A percentile compares a stretch with the other conserved stretches of the same genome.
Evolutionary conservation across 768 basidiomycete genomes (phyloP).

Genomic region (Lentinula boryana): DNA sequence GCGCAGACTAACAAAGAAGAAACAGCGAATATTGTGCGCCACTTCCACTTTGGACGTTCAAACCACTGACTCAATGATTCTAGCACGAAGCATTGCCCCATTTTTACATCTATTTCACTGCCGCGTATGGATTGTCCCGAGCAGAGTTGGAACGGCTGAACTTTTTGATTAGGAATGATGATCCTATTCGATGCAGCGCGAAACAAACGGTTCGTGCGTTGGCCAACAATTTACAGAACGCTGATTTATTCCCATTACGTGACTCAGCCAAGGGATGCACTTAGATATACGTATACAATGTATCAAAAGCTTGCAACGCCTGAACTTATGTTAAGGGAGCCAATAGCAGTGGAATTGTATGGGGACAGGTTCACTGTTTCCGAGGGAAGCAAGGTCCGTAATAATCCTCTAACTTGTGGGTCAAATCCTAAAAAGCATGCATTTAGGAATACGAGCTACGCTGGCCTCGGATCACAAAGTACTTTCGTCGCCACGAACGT

Average conservation of each 20-base stretch:
- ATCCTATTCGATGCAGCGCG: constrained; percentile 25
- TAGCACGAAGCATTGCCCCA: constrained; percentile 46
- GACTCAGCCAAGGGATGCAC: constrained; percentile 13
- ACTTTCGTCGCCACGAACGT: constrained; percentile 56
- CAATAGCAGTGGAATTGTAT: constrained; percentile 66
- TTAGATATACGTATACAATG: constrained; percentile 55
- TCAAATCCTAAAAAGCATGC: not conserved
- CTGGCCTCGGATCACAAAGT: constrained; percentile 74
- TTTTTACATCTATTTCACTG: constrained; percentile 70
- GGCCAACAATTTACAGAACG: not conserved
- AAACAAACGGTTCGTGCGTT: constrained; percentile 11
- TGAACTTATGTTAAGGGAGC: constrained; percentile 47
- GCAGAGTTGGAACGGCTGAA: constrained; percentile 68
- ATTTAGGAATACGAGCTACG: constrained; percentile 75
- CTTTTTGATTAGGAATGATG: constrained; percentile 49
- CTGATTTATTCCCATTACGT: not conserved
- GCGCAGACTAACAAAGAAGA: constrained; percentile 46
- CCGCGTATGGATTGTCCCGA: constrained; percentile 68
- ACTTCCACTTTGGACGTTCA: not conserved
- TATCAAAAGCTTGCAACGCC: constrained; percentile 46
- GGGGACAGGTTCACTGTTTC: constrained; percentile 40
- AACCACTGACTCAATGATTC: not conserved
- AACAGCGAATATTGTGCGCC: constrained; percentile 32
- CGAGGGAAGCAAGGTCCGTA: not conserved
- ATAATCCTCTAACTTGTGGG: not conserved